Evolutionary conservation across 352 stramenopile species (phyloP), one percentile per base, ranked within the genome.

Genomic region (Globisporangium recalcitrans): DNA sequence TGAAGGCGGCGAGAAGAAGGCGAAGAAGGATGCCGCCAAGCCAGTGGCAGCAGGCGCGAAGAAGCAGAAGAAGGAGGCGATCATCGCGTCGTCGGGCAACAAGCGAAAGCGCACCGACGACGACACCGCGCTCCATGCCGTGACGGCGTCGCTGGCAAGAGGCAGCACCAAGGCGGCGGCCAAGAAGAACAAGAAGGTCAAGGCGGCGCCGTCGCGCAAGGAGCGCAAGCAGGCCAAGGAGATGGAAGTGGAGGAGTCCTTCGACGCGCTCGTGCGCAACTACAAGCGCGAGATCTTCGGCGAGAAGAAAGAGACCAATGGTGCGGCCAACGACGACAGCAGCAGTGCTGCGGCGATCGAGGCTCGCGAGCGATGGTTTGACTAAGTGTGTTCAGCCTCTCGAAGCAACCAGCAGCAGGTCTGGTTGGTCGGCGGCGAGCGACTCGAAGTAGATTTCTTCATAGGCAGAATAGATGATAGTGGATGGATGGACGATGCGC

Each of bases 271-370:
- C 47, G 85, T 94, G 66, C 70, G 72, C 61, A 84, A 74, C 54
- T 94, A 94, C 82, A 94, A 92, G 76, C 79, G 87, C 65, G 78
- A 92, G 60, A 82, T 94, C 38, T 94, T 94, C 57, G 81, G 81
- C 5, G 76, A 82, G 10, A 74, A 49, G 32, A 13, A n/a, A n/a
- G n/a, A n/a, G n/a, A n/a, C n/a, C n/a, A n/a, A n/a, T n/a, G 54
- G 36, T 29, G 42, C 46, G 38, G 38, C 36, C 31, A 49, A 52
- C 13, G 66, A 69, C 31, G 55, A 46, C 19, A 69, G 63, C 29
- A n/a, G 53, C 24, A n/a, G n/a, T 8, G 47, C 34, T 44, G 51
- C 19, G 38, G 63, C 68, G 16, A 22, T 46, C 19, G 65, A 34
- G 36, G 36, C 52, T 29, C 59, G 70, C 46, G 72, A 89, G 40